phyloP scores from a whole-genome alignment of 2,329 filamentous ascomycete genomes.

The Trichoderma hamatum region DNA sequence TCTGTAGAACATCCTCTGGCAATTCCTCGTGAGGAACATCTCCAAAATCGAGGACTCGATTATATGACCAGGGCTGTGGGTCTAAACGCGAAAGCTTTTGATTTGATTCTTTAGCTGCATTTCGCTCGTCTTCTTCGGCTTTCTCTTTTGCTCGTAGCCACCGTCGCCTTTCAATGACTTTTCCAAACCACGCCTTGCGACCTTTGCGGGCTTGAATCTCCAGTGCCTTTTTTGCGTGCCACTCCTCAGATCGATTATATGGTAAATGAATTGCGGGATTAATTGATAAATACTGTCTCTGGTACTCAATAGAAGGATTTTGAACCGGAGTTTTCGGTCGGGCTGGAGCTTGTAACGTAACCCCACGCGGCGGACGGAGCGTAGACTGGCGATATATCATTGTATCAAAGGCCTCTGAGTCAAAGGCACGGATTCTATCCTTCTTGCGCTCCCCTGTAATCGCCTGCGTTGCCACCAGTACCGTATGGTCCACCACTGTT shows the following conservation, averaged over 20 bases:
- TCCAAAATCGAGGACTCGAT: constrained; percentile 42
- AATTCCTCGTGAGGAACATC: constrained; percentile 45
- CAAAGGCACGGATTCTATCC: constrained; percentile 22
- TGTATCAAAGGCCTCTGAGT: constrained; percentile 41
- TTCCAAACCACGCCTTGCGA: constrained; percentile 56
- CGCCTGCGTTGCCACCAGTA: background rate
- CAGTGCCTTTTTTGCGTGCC: constrained; percentile 51
- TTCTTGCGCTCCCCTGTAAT: background rate
- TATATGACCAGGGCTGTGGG: constrained; percentile 38
- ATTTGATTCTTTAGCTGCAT: constrained; percentile 16
- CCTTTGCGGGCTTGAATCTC: constrained; percentile 55
- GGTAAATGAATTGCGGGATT: constrained; percentile 56
- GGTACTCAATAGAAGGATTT: constrained; percentile 29
- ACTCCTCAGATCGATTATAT: constrained; percentile 47
- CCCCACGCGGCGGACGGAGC: constrained; percentile 33
- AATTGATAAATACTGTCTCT: constrained; percentile 48
- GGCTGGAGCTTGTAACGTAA: constrained; percentile 28
- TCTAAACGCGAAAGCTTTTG: constrained; percentile 27
- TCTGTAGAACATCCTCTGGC: constrained; percentile 48
- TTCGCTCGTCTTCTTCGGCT: constrained; percentile 27
- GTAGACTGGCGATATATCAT: constrained; percentile 45
- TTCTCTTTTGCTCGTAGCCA: constrained; percentile 36
- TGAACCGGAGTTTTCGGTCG: constrained; percentile 17
- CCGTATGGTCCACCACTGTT: background rate
- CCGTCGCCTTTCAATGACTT: constrained; percentile 44